A percentile compares a stretch with the other conserved stretches of the same genome.
Conservation (phyloP, 441 rosid genomes). For the Populus hybrid region DNA sequence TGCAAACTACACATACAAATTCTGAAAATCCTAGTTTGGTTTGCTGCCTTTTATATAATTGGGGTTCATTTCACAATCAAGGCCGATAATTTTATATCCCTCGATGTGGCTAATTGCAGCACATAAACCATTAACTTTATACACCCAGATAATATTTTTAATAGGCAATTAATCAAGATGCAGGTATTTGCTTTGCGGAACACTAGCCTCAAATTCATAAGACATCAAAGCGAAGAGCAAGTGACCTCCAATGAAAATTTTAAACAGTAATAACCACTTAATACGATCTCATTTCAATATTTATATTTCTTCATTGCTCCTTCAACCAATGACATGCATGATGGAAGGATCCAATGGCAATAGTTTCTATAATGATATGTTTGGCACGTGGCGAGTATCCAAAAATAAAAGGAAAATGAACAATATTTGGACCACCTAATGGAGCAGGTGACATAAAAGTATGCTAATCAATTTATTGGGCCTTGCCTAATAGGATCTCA, state of each 20-base stretch:
- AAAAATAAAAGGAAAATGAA: neutral
- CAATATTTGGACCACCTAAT: neutral
- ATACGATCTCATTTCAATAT: neutral
- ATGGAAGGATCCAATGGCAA: neutral
- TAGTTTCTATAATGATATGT: neutral
- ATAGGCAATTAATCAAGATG: constrained; percentile 57
- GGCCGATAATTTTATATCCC: constrained; percentile 69
- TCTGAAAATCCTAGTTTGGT: constrained; percentile 49
- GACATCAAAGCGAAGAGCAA: constrained; percentile 24
- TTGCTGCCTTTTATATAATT: constrained; percentile 68
- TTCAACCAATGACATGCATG: neutral
- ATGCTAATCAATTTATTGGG: neutral
- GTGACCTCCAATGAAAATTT: constrained; percentile 12
- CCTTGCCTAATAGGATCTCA: neutral
- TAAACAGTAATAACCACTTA: neutral
- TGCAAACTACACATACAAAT: neutral
- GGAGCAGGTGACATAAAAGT: neutral
- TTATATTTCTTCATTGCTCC: neutral
- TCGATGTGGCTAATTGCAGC: constrained; percentile 56
- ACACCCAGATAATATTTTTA: constrained; percentile 75
- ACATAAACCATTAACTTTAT: constrained; percentile 49
- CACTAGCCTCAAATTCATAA: constrained; percentile 52
- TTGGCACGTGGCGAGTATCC: neutral
- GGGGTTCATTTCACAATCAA: constrained; percentile 99
- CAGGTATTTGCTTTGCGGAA: constrained; percentile 45